phyloP scores from a whole-genome alignment of 2,329 filamentous ascomycete species.

The Epichloe brachyelytri region DNA sequence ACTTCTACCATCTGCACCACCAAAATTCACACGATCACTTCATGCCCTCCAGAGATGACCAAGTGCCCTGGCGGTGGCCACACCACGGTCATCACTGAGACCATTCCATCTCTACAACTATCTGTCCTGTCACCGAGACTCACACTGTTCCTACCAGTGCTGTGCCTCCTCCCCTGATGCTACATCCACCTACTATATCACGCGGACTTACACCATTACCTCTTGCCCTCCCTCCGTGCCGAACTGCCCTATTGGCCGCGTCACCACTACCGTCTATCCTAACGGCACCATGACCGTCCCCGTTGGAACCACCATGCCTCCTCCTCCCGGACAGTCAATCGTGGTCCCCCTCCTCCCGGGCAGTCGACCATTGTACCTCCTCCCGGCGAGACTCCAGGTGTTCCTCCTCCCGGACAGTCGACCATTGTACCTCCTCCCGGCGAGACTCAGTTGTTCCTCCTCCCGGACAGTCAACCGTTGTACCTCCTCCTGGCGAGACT shows the following conservation, averaged over 20 bases:
- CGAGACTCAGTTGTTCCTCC: not conserved
- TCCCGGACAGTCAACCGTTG: not conserved
- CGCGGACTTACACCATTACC: slow-evolving; percentile 21
- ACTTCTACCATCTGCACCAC: slow-evolving; percentile 21
- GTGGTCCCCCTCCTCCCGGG: not conserved
- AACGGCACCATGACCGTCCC: slow-evolving; percentile 19
- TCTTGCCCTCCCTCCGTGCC: slow-evolving; percentile 17
- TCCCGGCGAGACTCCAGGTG: not conserved
- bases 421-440: no score
- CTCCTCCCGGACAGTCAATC: not conserved
- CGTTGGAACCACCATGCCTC: not conserved
- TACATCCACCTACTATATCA: slow-evolving; percentile 16
- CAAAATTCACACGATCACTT: slow-evolving; percentile 15
- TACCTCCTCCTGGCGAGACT: not conserved
- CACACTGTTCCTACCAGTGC: not conserved
- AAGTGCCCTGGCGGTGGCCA: slow-evolving; percentile 16
- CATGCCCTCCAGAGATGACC: slow-evolving; percentile 18
- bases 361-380: not conserved
- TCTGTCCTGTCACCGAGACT: slow-evolving; percentile 26
- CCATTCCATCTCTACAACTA: slow-evolving; percentile 25
- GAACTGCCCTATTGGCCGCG: slow-evolving; percentile 19
- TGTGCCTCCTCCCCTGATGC: not conserved
- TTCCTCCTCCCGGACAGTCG: not conserved
- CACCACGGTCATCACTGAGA: slow-evolving; percentile 16
- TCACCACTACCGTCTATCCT: slow-evolving; percentile 17